Conservation (phyloP, 202 grass and related monocot species). For the Zizania palustris region DNA sequence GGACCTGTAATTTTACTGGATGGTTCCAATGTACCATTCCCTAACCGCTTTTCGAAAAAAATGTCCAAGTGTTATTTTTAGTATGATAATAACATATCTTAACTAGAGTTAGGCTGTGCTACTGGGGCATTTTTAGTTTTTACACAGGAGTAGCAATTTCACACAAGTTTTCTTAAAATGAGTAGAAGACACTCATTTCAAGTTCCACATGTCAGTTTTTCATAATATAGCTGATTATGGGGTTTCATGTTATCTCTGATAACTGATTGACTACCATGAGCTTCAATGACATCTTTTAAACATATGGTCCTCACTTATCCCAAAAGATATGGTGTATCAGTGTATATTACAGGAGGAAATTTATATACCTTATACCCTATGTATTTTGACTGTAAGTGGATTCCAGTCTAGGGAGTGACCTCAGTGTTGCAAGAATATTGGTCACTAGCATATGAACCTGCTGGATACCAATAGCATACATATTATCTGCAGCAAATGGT, state of each 20-base stretch:
- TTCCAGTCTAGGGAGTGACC: constrained; percentile 5
- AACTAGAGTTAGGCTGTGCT: background rate
- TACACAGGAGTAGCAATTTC: background rate
- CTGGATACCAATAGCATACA: background rate
- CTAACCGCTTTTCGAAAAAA: background rate
- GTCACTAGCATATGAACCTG: constrained; percentile 2
- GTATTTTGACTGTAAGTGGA: constrained; percentile 14
- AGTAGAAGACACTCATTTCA: constrained; percentile 23
- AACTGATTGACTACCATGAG: constrained; percentile 7
- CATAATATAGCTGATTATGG: background rate
- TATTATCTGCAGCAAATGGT: background rate
- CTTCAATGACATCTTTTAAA: background rate
- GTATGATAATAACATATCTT: constrained; percentile 24
- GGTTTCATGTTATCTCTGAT: constrained; percentile 2
- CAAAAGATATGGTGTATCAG: constrained; percentile 23
- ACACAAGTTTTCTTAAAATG: background rate
- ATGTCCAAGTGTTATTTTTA: background rate
- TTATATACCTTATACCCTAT: background rate
- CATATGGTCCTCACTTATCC: constrained; percentile 1
- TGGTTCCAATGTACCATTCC: background rate
- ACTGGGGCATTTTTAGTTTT: background rate
- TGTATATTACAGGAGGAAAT: background rate
- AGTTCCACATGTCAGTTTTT: constrained; percentile 15
- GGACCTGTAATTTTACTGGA: constrained; percentile 12
- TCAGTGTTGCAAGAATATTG: background rate